Evolutionary conservation across 140 eudicot species (phyloP).

Genomic region (Cichorium intybus): DNA sequence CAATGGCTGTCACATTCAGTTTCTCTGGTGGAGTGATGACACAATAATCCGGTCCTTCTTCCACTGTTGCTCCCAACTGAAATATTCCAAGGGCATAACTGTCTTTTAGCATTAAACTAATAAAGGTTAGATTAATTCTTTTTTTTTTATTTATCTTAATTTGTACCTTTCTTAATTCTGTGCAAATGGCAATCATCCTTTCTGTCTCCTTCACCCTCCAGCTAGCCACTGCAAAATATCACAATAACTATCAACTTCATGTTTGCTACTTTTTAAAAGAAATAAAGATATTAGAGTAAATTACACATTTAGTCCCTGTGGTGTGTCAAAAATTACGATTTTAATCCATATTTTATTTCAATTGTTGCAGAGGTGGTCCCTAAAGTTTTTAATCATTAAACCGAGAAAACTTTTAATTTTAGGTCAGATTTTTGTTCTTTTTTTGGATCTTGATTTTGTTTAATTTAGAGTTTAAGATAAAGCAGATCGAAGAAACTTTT

Average conservation of each 20-base stretch:
- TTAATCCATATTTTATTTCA: no score
- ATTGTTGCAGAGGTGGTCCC: neutral
- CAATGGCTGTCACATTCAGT: constrained; percentile 61
- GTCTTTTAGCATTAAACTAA: neutral
- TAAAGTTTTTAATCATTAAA: no score
- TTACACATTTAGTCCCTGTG: no score
- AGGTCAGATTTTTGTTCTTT: no score
- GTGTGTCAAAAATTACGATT: no score
- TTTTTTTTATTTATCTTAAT: neutral
- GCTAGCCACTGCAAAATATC: constrained; percentile 70
- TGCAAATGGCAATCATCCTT: constrained; percentile 94
- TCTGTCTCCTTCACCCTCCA: constrained; percentile 97
- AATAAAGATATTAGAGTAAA: no score
- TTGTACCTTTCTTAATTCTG: constrained; percentile 76
- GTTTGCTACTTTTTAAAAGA: no score
- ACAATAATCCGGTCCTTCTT: constrained; percentile 89
- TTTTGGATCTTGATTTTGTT: no score
- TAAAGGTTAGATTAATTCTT: neutral
- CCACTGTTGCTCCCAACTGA: constrained; percentile 89
- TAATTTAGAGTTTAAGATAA: no score
- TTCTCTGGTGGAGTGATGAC: constrained; percentile 87
- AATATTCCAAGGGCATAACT: constrained; percentile 7
- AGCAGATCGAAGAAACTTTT: no score
- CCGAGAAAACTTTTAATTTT: no score
- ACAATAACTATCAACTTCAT: neutral